Conservation (phyloP, 2,329 filamentous ascomycete species). For the Colletotrichum sublineola region DNA sequence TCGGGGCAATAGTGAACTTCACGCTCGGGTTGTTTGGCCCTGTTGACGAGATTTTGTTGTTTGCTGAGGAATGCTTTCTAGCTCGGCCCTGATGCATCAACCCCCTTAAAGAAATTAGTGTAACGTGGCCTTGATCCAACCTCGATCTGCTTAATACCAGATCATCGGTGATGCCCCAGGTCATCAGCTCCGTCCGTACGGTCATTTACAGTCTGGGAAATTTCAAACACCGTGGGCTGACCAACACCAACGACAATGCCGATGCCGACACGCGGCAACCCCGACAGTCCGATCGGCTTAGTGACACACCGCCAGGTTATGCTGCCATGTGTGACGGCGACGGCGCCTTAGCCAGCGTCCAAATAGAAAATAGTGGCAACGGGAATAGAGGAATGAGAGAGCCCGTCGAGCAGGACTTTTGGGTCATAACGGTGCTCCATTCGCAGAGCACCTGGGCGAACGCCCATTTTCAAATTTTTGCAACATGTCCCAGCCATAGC, state of each 20-base stretch:
- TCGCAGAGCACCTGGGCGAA: not conserved
- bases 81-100: conserved; percentile 4
- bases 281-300: not conserved
- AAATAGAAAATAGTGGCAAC: not conserved
- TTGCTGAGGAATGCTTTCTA: conserved; percentile 1
- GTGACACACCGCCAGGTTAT: not conserved
- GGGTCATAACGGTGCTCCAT: not conserved
- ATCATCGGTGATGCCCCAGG: conserved; percentile 10
- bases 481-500: not conserved
- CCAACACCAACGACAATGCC: conserved; percentile 1
- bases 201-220: not conserved
- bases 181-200: not conserved
- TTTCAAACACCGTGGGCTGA: not conserved
- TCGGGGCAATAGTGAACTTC: not conserved
- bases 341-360: not conserved
- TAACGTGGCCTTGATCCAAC: conserved; percentile 3
- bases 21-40: not conserved
- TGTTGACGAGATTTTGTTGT: not conserved
- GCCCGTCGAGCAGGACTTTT: not conserved
- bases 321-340: conserved; percentile 1
- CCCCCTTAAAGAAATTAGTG: not conserved
- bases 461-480: not conserved
- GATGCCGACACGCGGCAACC: not conserved
- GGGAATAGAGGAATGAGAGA: conserved; percentile 3
- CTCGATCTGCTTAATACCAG: not conserved